Evolutionary conservation across 2,329 filamentous ascomycete species (phyloP).

Genomic region (Tolypocladium pustulatum): DNA sequence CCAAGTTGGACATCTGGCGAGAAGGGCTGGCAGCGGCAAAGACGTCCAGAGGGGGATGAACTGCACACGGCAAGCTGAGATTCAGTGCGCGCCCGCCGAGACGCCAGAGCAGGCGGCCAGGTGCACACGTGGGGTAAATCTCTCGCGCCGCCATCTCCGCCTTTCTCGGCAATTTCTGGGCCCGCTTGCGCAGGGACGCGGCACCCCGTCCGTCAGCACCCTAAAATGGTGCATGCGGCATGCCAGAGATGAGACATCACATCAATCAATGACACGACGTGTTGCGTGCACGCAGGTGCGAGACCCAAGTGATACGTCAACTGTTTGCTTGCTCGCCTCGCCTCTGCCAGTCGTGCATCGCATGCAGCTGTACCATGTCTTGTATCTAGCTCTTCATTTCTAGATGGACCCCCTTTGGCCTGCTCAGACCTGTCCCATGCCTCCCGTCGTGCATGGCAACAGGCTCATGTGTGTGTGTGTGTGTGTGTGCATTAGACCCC

Average conservation of each 20-base stretch:
- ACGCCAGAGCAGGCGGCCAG: too few species aligned
- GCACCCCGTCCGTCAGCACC: not conserved
- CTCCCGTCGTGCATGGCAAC: not conserved
- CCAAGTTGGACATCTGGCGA: too few species aligned
- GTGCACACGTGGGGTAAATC: not conserved
- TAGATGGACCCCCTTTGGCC: not conserved
- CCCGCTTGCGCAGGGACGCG: slow-evolving; percentile 1
- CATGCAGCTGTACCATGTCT: not conserved
- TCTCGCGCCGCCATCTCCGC: not conserved
- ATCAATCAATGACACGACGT: not conserved
- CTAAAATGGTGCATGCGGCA: not conserved
- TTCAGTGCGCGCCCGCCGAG: not conserved
- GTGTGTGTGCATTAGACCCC: not conserved
- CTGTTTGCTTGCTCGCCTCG: not conserved
- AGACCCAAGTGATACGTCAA: not conserved
- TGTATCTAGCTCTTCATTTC: not conserved
- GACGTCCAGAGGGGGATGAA: too few species aligned
- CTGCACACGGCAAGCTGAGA: not conserved
- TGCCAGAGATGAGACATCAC: not conserved
- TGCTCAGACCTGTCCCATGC: not conserved
- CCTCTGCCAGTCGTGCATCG: not conserved
- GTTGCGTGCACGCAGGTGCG: not conserved
- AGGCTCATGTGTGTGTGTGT: too few species aligned
- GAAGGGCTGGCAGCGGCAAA: not conserved
- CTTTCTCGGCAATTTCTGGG: not conserved